These are phyloP conservation scores for Endocalyx cinctus DNA, from an alignment of 2,329 filamentous ascomycete genomes.

Conservation along the genomic window DNA sequence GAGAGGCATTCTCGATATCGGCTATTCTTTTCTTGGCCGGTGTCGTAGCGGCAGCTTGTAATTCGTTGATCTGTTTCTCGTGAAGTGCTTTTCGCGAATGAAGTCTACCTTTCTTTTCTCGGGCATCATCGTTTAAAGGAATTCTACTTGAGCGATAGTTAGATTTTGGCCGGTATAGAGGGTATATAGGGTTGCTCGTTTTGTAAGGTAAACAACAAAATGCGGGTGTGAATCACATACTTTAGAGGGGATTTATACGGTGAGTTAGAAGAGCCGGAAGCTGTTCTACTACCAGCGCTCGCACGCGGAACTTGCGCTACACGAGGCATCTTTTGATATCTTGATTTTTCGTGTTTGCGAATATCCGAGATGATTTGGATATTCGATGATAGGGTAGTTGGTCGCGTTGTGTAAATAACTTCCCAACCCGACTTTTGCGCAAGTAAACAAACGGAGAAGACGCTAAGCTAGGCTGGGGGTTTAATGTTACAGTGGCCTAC, in stretches of 20 bases:
- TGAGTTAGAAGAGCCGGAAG: slow-evolving; percentile 44
- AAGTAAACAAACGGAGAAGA: slow-evolving; percentile 1
- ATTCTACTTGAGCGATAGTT: slow-evolving; percentile 60
- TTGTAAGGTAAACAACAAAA: slow-evolving; percentile 11
- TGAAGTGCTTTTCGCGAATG: slow-evolving; percentile 84
- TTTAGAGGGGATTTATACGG: slow-evolving; percentile 56
- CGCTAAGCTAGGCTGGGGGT: neutral
- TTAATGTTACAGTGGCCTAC: too few species aligned
- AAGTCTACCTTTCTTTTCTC: slow-evolving; percentile 83
- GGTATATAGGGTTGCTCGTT: slow-evolving; percentile 4
- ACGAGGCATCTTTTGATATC: slow-evolving; percentile 52
- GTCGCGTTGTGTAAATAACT: slow-evolving; percentile 5
- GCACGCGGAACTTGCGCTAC: slow-evolving; percentile 51
- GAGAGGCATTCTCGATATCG: slow-evolving; percentile 53
- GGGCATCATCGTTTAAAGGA: slow-evolving; percentile 90
- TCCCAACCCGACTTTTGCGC: neutral
- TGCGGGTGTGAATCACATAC: slow-evolving; percentile 32
- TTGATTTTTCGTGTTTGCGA: too few species aligned
- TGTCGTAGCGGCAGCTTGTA: slow-evolving; percentile 69
- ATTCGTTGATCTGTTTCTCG: slow-evolving; percentile 86
- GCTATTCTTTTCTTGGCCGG: slow-evolving; percentile 64
- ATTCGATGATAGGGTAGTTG: too few species aligned
- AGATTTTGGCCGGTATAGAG: slow-evolving; percentile 9
- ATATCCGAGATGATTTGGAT: too few species aligned
- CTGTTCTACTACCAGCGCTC: slow-evolving; percentile 40